Evolutionary conservation across 2,329 filamentous ascomycete species (phyloP).

Genomic region (Onygenales sp.): DNA sequence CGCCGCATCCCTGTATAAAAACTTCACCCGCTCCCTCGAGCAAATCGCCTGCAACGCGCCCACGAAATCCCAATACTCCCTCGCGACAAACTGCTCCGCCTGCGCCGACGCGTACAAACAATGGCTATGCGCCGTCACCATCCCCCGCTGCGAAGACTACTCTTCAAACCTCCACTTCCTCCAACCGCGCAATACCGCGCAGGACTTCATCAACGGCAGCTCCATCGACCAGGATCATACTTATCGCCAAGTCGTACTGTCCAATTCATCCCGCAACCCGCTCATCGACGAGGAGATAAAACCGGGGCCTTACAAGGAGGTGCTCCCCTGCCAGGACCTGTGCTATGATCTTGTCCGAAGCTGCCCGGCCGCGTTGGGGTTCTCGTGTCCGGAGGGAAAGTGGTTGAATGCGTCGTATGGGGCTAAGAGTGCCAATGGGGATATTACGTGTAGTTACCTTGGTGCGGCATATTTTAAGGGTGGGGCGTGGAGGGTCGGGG

Average conservation of each 20-base stretch:
- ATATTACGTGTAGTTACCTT: conserved; percentile 52
- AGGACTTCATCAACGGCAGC: conserved; percentile 59
- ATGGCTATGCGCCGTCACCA: conserved; percentile 90
- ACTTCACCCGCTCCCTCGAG: conserved; percentile 72
- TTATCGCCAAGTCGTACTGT: conserved; percentile 28
- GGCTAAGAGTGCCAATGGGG: conserved; percentile 23
- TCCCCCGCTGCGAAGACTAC: conserved; percentile 87
- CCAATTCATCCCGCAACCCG: conserved; percentile 56
- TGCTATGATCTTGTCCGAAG: conserved; percentile 79
- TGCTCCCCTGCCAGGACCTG: conserved; percentile 77
- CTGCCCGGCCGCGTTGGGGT: conserved; percentile 68
- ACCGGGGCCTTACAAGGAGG: conserved; percentile 88
- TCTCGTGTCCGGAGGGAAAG: conserved; percentile 57
- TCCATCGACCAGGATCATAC: conserved; percentile 24
- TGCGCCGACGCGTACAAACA: conserved; percentile 77
- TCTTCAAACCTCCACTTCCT: conserved; percentile 47
- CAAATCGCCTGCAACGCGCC: conserved; percentile 79
- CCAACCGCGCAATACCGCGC: conserved; percentile 61
- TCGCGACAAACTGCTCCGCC: conserved; percentile 64
- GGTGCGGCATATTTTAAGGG: conserved; percentile 48
- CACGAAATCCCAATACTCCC: conserved; percentile 66
- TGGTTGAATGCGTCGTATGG: conserved; percentile 46
- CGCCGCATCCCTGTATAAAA: conserved; percentile 58
- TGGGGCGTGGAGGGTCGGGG: conserved; percentile 18
- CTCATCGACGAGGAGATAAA: conserved; percentile 61